Evolutionary conservation across 768 basidiomycete species (phyloP), one percentile per base, ranked within the genome.

Genomic region (Boletus vermiculosoides): DNA sequence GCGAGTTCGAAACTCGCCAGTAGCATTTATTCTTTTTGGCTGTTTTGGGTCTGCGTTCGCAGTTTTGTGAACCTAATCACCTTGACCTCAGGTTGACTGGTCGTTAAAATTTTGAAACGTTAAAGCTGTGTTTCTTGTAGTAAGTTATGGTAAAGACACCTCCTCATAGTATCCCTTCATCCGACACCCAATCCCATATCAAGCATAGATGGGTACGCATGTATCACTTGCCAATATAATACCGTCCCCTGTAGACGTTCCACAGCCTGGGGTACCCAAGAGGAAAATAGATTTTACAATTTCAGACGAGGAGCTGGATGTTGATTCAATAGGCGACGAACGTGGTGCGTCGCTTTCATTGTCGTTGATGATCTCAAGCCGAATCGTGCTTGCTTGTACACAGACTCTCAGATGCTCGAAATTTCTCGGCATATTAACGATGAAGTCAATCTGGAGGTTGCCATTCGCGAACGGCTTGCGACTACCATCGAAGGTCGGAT

Each of bases 361-460:
- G 46, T 45, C 23, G 25, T 50, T 1, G n/a, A 39, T 58, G n/a
- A 39, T 58, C 31, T 49, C 18, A 16, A 12, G 33, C 30, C 60
- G 22, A 58, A 28, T 34, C 22, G 15, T 12, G 6, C 23, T 50
- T 40, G 42, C 42, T 41, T 20, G 47, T 41, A n/a, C n/a, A n/a
- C n/a, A 71, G 69, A 56, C 15, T 47, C 62, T 37, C 52, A 44
- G 30, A 58, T 57, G 16, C 45, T 50, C 41, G 44, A 62, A 22
- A 45, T 65, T 30, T 54, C 52, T 57, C 65, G 52, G 18, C 46
- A 60, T 46, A 55, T 73, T 40, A 36, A 48, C 3, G 74, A 81
- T 39, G 80, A 81, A 55, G 53, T 81, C 2, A 71, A 75, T 59
- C 63, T 79, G 37, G 80, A 81, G 56, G 71, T 82, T 20, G 66